A percentile compares a stretch with the other conserved stretches of the same genome.
Conservation (phyloP, 352 stramenopile species). For the Globisporangium carolinianum region DNA sequence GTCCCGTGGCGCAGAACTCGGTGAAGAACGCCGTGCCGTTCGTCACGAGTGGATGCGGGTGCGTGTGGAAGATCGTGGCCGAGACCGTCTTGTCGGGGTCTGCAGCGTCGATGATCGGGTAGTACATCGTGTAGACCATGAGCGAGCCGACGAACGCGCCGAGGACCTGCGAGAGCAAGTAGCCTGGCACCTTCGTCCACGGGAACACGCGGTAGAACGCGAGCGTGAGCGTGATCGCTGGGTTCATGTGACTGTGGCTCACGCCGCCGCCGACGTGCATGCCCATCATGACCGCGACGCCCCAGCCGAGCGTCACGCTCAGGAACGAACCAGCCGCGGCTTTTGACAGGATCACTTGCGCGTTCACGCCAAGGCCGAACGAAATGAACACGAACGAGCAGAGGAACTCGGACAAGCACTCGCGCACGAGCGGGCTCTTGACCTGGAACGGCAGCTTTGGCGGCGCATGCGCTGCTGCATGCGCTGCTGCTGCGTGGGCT, state of each 20-base stretch:
- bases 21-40: slow-evolving; percentile 22
- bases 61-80: slow-evolving; percentile 24
- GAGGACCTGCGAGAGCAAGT: slow-evolving; percentile 20
- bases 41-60: slow-evolving; percentile 19
- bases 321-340: slow-evolving; percentile 9
- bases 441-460: slow-evolving; percentile 15
- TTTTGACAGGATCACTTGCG: slow-evolving; percentile 20
- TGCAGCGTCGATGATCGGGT: slow-evolving; percentile 18
- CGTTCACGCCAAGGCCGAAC: slow-evolving; percentile 23
- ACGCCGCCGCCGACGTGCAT: slow-evolving; percentile 28
- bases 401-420: slow-evolving; percentile 38
- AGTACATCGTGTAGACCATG: slow-evolving; percentile 26
- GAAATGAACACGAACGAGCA: slow-evolving; percentile 23
- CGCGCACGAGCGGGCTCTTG: slow-evolving; percentile 19
- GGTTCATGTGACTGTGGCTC: slow-evolving; percentile 34
- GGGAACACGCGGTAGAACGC: slow-evolving; percentile 19
- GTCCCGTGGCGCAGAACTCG: slow-evolving; percentile 17
- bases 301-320: slow-evolving; percentile 31
- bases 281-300: slow-evolving; percentile 31
- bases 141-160: slow-evolving; percentile 23
- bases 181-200: slow-evolving; percentile 16
- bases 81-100: slow-evolving; percentile 15
- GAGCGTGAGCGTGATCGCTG: slow-evolving; percentile 26
- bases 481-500: neutral
- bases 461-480: neutral